Percentiles rank a stretch among this genome's conserved stretches.
Evolutionary conservation across 2,329 filamentous ascomycete genomes (phyloP).

Genomic region (Penicillium verrucosum): DNA sequence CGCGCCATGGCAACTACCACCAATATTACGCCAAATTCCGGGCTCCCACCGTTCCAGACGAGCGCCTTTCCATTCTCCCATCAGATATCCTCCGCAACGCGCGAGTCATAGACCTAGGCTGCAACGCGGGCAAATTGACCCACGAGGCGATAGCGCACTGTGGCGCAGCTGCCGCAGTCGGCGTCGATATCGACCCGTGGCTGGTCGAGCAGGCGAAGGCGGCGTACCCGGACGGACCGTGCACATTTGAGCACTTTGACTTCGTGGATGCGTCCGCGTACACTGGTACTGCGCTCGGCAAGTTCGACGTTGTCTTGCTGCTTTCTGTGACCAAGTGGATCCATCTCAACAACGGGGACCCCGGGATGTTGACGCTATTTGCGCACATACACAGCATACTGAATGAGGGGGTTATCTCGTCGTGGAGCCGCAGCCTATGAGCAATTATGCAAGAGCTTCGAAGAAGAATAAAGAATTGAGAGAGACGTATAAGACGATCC

Average conservation of each 20-base stretch:
- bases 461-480: constrained; percentile 27
- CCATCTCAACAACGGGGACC: constrained; percentile 26
- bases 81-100: constrained; percentile 23
- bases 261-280: constrained; percentile 24
- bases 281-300: constrained; percentile 22
- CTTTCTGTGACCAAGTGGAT: constrained; percentile 27
- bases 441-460: constrained; percentile 26
- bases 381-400: constrained; percentile 22
- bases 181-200: constrained; percentile 27
- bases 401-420: constrained; percentile 26
- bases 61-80: constrained; percentile 25
- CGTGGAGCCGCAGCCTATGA: constrained; percentile 27
- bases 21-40: constrained; percentile 27
- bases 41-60: constrained; percentile 22
- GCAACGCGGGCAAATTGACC: constrained; percentile 27
- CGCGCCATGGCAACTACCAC: constrained; percentile 27
- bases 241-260: constrained; percentile 26
- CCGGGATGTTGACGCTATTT: constrained; percentile 22
- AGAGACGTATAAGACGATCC: constrained; percentile 25
- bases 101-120: constrained; percentile 26
- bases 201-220: constrained; percentile 24
- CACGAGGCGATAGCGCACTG: constrained; percentile 22
- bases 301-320: constrained; percentile 24
- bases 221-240: constrained; percentile 24
- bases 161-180: constrained; percentile 21